Conservation (phyloP, 2,329 filamentous ascomycete genomes). For the Aureobasidium sp. region DNA sequence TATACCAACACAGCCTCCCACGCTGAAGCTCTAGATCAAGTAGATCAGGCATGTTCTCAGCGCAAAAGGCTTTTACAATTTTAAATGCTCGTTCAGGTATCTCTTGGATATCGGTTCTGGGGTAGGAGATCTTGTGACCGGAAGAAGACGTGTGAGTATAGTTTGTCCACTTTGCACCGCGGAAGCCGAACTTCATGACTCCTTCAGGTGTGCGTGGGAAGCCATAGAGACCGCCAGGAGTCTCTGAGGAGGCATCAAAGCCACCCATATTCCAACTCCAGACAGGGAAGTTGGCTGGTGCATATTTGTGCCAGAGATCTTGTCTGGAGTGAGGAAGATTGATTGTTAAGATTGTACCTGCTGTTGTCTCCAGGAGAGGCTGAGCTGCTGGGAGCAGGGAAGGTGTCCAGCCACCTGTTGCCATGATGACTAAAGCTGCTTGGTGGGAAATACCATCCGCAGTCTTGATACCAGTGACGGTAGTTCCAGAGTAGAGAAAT, state of each 20-base stretch:
- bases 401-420: conserved; percentile 26
- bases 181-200: conserved; percentile 23
- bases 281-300: conserved; percentile 40
- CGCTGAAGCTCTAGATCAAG: conserved; percentile 17
- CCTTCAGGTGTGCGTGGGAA: conserved; percentile 22
- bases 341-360: conserved; percentile 39
- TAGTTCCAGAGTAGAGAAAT: neutral
- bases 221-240: conserved; percentile 21
- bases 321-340: conserved; percentile 34
- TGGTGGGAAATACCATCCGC: neutral
- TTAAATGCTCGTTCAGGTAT: conserved; percentile 23
- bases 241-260: conserved; percentile 1
- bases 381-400: conserved; percentile 20
- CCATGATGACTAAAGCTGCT: conserved; percentile 24
- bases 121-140: conserved; percentile 19
- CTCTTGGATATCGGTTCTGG: conserved; percentile 18
- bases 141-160: conserved; percentile 14
- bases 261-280: conserved; percentile 29
- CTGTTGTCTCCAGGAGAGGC: conserved; percentile 42
- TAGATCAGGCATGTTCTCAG: conserved; percentile 21
- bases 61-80: conserved; percentile 19
- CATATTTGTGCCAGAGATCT: conserved; percentile 36
- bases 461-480: neutral
- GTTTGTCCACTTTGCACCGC: conserved; percentile 25
- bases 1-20: conserved; percentile 19